Evolutionary conservation across 2,329 filamentous ascomycete genomes (phyloP).

Genomic region (Clarireedia paspali): DNA sequence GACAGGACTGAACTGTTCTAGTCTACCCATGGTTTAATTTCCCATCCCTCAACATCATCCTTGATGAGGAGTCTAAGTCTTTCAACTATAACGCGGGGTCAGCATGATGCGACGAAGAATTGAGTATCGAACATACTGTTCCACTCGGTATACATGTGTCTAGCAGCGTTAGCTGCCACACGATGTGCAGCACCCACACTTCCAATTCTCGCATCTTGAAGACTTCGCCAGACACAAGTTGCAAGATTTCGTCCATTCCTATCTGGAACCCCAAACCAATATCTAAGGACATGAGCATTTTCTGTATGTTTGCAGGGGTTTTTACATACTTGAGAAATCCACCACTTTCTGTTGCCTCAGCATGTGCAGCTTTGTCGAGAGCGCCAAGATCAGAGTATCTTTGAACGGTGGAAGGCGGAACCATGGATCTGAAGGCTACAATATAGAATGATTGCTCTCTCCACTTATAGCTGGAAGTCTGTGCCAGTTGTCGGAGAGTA

Average conservation of each 20-base stretch:
- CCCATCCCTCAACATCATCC: conserved; percentile 57
- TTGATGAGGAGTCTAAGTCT: conserved; percentile 61
- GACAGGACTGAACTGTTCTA: conserved; percentile 6
- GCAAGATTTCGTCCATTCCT: conserved; percentile 67
- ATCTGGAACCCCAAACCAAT: conserved; percentile 81
- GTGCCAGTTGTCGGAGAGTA: conserved; percentile 45
- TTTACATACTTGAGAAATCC: conserved; percentile 65
- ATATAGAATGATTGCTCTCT: conserved; percentile 65
- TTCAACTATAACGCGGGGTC: conserved; percentile 38
- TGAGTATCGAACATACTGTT: conserved; percentile 32
- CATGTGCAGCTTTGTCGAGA: conserved; percentile 72
- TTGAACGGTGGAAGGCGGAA: conserved; percentile 56
- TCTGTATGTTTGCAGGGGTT: background rate
- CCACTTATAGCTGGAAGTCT: conserved; percentile 45
- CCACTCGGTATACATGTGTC: conserved; percentile 58
- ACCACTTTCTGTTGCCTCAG: conserved; percentile 70
- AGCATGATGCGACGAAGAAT: background rate
- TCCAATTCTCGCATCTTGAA: conserved; percentile 51
- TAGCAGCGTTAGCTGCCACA: conserved; percentile 58
- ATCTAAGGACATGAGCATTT: conserved; percentile 38
- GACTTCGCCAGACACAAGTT: conserved; percentile 62
- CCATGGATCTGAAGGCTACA: conserved; percentile 71
- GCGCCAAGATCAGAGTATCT: conserved; percentile 55
- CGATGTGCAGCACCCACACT: conserved; percentile 52
- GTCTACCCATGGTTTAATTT: conserved; percentile 50